Evolutionary conservation across 192 early-diverging fungal species (phyloP).

Genomic region (Backusella tarrabulga): DNA sequence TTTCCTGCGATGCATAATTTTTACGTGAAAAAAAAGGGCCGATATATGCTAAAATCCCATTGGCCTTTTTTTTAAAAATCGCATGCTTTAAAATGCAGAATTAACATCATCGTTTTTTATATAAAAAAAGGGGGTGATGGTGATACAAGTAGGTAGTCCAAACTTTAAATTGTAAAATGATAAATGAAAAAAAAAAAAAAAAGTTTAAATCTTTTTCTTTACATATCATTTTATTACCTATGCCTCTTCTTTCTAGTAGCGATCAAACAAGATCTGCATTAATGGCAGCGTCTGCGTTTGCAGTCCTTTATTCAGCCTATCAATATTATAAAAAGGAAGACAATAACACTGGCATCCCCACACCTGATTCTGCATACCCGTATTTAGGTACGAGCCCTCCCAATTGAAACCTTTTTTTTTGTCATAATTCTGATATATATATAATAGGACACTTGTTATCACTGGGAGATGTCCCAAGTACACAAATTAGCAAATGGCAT

Average conservation of each 20-base stretch:
- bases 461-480: neutral
- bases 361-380: neutral
- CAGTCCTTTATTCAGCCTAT: neutral
- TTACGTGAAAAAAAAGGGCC: no score
- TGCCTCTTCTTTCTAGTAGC: neutral
- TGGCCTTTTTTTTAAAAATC: no score
- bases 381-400: neutral
- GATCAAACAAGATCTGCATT: neutral
- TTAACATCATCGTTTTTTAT: no score
- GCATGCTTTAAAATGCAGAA: no score
- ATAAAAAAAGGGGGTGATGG: no score
- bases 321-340: neutral
- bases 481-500: conserved; percentile 10
- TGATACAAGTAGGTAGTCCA: no score
- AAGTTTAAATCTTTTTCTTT: neutral
- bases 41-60: no score
- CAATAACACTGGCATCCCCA: neutral
- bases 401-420: no score
- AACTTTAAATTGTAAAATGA: no score
- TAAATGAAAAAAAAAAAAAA: no score
- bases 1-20: no score
- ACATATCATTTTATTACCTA: neutral
- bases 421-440: no score
- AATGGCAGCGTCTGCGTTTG: neutral
- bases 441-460: conserved; percentile 1